Base-by-base conservation (phyloP, 805 yeast species). In the Ogataea sp. region DNA sequence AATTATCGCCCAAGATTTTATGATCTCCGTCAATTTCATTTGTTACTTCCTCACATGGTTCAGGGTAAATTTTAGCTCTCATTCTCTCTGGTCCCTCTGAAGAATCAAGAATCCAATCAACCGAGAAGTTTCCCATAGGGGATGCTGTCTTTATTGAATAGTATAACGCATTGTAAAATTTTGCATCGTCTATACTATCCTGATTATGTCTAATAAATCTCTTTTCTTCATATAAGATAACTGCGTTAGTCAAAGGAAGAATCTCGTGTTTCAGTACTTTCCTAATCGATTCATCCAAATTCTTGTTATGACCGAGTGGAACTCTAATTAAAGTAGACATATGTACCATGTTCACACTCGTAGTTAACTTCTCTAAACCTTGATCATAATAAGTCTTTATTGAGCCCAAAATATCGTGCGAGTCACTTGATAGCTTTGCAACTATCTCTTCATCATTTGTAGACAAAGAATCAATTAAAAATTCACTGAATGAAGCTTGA, bases 81-180 rank as follows among this genome's bases (percentile, higher is more conserved):
- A 76, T 80, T 45, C 90, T 61, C 47, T 80, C 78, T 23, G 69
- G 64, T 26, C 85, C 83, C 53, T 86, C 95, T 37, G 80, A 75
- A 24, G 72, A 70, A 52, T 84, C 94, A 9, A 85, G 57, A 2
- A 67, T 55, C 71, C 79, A 80, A 6, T 44, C 51, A 4, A 45
- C 39, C 2, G 48, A 47, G 16, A 47, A 42, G 1, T 43, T 43
- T 2, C 50, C 51, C 15, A 43, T 29, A 2, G 56, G 53, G 2
- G 47, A 27, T 24, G 44, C 78, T 3, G 62, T 42, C 39, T 70
- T 74, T 39, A 78, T 49, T 8, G 62, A 52, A 39, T 71, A 68
- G 53, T 78, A 82, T 30, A 63, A 58, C 0, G 70, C 51, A 3
- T 73, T 59, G 47, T 67, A 71, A 43, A 67, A 73, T 21, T 68